Percentiles rank a stretch among this genome's conserved stretches.
Conservation (phyloP, 805 yeast species). For the Suhomyces sp. region DNA sequence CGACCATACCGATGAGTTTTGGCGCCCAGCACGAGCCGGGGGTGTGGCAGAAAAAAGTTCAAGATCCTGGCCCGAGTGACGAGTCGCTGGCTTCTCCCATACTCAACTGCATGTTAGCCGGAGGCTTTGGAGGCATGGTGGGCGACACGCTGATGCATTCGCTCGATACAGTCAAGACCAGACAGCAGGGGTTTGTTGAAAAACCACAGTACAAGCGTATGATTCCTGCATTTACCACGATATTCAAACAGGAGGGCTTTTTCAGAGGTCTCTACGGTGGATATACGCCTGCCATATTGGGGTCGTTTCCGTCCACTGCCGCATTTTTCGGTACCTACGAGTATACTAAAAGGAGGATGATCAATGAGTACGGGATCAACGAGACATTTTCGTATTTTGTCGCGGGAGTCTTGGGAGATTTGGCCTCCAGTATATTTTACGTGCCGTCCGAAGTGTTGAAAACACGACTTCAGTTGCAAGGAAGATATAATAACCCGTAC, state of each 20-base stretch:
- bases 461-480: constrained; percentile 91
- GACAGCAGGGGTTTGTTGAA: constrained; percentile 92
- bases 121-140: constrained; percentile 91
- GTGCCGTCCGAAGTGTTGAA: constrained; percentile 96
- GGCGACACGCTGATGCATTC: constrained; percentile 96
- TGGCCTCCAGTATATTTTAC: constrained; percentile 81
- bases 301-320: constrained; percentile 91
- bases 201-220: constrained; percentile 67
- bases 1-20: constrained; percentile 36
- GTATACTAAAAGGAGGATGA: constrained; percentile 65
- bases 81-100: constrained; percentile 38
- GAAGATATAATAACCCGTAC: constrained; percentile 73
- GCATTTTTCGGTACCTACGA: constrained; percentile 94
- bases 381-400: constrained; percentile 77
- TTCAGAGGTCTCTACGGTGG: constrained; percentile 87
- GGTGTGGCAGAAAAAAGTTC: constrained; percentile 3
- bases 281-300: constrained; percentile 85
- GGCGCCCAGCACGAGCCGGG: constrained; percentile 22
- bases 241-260: constrained; percentile 82
- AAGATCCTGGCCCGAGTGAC: constrained; percentile 1
- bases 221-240: constrained; percentile 70
- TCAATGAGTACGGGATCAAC: constrained; percentile 59
- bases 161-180: constrained; percentile 90
- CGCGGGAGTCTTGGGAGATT: constrained; percentile 93
- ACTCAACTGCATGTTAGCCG: constrained; percentile 71